Conservation (phyloP, 192 early-diverging fungal species). For the Pilaira anomala region DNA sequence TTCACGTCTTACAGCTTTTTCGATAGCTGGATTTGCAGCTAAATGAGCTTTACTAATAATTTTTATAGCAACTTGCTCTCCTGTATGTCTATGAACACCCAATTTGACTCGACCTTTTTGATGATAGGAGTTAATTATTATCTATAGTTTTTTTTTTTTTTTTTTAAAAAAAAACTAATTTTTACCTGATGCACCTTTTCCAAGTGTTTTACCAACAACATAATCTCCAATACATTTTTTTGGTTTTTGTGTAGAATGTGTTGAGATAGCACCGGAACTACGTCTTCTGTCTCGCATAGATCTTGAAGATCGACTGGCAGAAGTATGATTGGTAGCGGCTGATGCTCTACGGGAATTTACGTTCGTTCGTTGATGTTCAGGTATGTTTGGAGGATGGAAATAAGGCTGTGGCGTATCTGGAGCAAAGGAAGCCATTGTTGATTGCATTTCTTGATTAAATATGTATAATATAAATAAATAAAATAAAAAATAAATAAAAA, state of each 20-base stretch:
- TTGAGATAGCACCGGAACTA: constrained; percentile 27
- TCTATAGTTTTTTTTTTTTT: background rate
- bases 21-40: constrained; percentile 45
- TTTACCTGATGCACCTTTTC: constrained; percentile 56
- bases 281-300: constrained; percentile 26
- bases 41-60: constrained; percentile 50
- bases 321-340: constrained; percentile 4
- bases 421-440: constrained; percentile 8
- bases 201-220: constrained; percentile 47
- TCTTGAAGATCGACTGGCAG: constrained; percentile 15
- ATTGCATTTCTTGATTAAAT: constrained; percentile 16
- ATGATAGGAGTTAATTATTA: background rate
- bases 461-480: background rate
- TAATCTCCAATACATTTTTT: constrained; percentile 46
- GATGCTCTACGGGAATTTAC: constrained; percentile 18
- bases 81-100: constrained; percentile 42
- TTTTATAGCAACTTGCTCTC: constrained; percentile 52
- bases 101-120: constrained; percentile 47
- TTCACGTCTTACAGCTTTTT: constrained; percentile 51
- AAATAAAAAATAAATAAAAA: too few species aligned
- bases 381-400: constrained; percentile 5
- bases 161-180: background rate
- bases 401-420: constrained; percentile 10
- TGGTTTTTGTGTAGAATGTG: constrained; percentile 19
- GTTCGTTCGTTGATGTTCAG: background rate